Conservation (phyloP, 495 filamentous ascomycete genomes). For the Poronia punctata region DNA sequence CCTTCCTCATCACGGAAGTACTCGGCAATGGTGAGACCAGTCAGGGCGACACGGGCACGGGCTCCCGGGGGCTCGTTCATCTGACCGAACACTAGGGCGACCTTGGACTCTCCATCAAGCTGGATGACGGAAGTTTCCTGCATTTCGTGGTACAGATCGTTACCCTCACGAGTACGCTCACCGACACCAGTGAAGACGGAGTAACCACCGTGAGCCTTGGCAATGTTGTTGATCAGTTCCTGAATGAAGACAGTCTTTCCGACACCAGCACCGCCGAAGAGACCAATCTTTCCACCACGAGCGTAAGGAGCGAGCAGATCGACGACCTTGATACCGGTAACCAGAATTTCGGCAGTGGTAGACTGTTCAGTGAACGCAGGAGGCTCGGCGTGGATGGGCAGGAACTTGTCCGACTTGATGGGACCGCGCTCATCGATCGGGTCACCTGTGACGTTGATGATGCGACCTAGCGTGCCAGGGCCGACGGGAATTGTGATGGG, state of each 20-base stretch:
- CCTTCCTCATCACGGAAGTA: slow-evolving; percentile 97
- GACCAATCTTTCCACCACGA: slow-evolving; percentile 99
- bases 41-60: slow-evolving; percentile 98
- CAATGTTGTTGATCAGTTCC: slow-evolving; percentile 99
- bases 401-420: slow-evolving; percentile 80
- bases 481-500: slow-evolving; percentile 98
- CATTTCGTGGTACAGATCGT: slow-evolving; percentile 99
- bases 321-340: slow-evolving; percentile 99
- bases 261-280: slow-evolving; percentile 99
- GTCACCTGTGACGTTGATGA: slow-evolving; percentile 99
- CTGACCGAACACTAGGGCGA: slow-evolving; percentile 98
- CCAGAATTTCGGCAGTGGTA: slow-evolving; percentile 88
- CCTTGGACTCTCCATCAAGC: slow-evolving; percentile 98
- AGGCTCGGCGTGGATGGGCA: slow-evolving; percentile 90
- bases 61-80: slow-evolving; percentile 99
- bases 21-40: slow-evolving; percentile 82
- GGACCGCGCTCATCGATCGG: slow-evolving; percentile 99
- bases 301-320: slow-evolving; percentile 97
- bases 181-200: slow-evolving; percentile 99
- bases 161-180: slow-evolving; percentile 99
- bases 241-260: slow-evolving; percentile 99
- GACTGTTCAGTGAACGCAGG: slow-evolving; percentile 90
- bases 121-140: slow-evolving; percentile 99
- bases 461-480: slow-evolving; percentile 89
- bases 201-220: slow-evolving; percentile 99